Evolutionary conservation across 768 basidiomycete genomes (phyloP).

Genomic region (Leccinum obscurum): DNA sequence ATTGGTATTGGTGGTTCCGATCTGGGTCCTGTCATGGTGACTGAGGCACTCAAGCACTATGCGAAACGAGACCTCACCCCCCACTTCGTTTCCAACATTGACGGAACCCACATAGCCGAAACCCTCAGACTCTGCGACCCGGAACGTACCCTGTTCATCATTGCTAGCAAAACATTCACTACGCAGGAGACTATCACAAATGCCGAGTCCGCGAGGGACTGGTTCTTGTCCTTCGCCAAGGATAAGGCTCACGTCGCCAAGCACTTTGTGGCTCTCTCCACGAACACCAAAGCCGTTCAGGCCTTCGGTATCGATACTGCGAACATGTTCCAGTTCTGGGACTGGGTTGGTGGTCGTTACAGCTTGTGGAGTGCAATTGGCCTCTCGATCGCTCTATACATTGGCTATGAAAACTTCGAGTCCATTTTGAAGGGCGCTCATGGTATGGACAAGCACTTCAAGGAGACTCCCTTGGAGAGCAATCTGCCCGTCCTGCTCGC

Average conservation of each 20-base stretch:
- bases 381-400: constrained; percentile 87
- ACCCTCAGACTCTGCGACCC: constrained; percentile 77
- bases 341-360: constrained; percentile 99
- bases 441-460: constrained; percentile 98
- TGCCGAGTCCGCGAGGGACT: constrained; percentile 88
- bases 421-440: constrained; percentile 89
- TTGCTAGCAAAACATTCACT: constrained; percentile 99
- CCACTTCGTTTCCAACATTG: constrained; percentile 96
- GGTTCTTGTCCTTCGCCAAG: constrained; percentile 86
- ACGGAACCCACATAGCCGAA: constrained; percentile 96
- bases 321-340: constrained; percentile 99
- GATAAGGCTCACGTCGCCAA: constrained; percentile 94
- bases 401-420: constrained; percentile 95
- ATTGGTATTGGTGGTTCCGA: constrained; percentile 99
- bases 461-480: constrained; percentile 78
- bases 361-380: constrained; percentile 99
- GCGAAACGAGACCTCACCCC: constrained; percentile 83
- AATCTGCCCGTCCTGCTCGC: constrained; percentile 94
- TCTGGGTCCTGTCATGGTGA: constrained; percentile 98
- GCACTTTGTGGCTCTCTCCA: constrained; percentile 98
- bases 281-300: constrained; percentile 92
- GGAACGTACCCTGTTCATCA: constrained; percentile 94
- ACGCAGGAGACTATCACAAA: constrained; percentile 99
- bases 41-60: constrained; percentile 94
- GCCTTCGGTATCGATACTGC: constrained; percentile 86